Base-by-base conservation (phyloP, 2,329 filamentous ascomycete genomes). In the Dendrostoma leiphaemia region DNA sequence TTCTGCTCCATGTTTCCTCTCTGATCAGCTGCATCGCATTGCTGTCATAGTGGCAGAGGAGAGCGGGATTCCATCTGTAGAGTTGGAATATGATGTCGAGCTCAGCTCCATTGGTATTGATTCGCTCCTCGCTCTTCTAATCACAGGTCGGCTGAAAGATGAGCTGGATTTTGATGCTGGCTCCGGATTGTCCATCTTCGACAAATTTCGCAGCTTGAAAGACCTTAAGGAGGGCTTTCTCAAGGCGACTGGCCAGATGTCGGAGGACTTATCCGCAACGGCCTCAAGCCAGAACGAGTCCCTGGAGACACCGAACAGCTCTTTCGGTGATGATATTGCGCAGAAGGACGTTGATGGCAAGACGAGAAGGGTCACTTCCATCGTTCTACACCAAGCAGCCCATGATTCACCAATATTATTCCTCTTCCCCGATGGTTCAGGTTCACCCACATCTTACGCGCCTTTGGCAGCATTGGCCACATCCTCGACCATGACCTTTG, bases 371-470 rank as follows among this genome's bases (percentile, higher is more conserved):
- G 34, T 15, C 13, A 7, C 34, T 15, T 37, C 34, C 15, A n/a
- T 37, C 34, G 17, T 37, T 37, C 6, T 37, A 6, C 34, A 37
- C 15, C 13, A 15, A 37, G 17, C 13, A 37, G 13, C 34, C 34
- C 34, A 15, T 15, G 6, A 17, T 15, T 15, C n/a, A 34, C 32
- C 6, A 15, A 34, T 34, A n/a, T 34, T 34, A 10, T 53, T 53
- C 24, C 50, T 53, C 10, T 38, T 53, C 0, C 50, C 50, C 35
- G 50, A 53, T 35, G 50, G 50, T 34, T 53, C 50, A 10, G 50
- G 50, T 40, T 53, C 50, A 10, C 43, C 50, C 32, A 32, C 40
- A 28, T 53, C 50, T 3, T 53, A 53, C 50, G 32, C 46, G 29
- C 31, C 35, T 26, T 19, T 51, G 4, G 28, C 38, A 4, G 28